Evolutionary conservation across 2,329 filamentous ascomycete species (phyloP).

Genomic region (Calonectria hawksworthii): DNA sequence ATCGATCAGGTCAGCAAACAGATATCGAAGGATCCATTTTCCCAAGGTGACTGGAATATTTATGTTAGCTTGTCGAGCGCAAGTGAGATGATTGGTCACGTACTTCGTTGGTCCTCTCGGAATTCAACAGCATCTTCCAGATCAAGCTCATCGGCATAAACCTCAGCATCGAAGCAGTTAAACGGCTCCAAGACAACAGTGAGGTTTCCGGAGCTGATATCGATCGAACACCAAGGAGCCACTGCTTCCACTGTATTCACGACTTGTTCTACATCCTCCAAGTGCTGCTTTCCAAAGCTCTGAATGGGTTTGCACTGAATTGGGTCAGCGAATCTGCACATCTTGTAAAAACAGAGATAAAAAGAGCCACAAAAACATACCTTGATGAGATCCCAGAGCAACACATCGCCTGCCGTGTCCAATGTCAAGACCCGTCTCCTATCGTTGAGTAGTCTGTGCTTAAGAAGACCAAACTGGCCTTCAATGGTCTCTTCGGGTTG

Average conservation of each 20-base stretch:
- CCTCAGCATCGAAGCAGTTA: conserved; percentile 97
- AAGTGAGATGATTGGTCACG: conserved; percentile 46
- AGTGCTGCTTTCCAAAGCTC: conserved; percentile 93
- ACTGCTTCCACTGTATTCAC: conserved; percentile 92
- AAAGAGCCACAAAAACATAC: conserved; percentile 59
- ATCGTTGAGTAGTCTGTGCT: conserved; percentile 93
- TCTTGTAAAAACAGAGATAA: background rate
- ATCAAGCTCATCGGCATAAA: conserved; percentile 92
- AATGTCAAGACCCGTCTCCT: conserved; percentile 89
- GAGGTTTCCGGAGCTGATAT: conserved; percentile 91
- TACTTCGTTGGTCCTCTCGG: conserved; percentile 93
- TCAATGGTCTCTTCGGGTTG: conserved; percentile 87
- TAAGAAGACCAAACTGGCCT: conserved; percentile 94
- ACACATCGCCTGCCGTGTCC: conserved; percentile 94
- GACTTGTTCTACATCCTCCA: conserved; percentile 90
- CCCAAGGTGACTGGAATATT: conserved; percentile 84
- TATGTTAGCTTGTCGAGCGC: conserved; percentile 40
- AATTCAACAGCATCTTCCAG: conserved; percentile 83
- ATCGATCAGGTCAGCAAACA: conserved; percentile 90
- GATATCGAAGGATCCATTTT: conserved; percentile 94
- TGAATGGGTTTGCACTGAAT: conserved; percentile 84
- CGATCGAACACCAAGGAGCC: conserved; percentile 95
- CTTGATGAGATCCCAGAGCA: conserved; percentile 94
- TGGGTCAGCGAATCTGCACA: conserved; percentile 23
- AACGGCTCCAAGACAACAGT: conserved; percentile 94